phyloP scores from a whole-genome alignment of 169 alveolate species.

The Ichthyophthirius multifiliis region DNA sequence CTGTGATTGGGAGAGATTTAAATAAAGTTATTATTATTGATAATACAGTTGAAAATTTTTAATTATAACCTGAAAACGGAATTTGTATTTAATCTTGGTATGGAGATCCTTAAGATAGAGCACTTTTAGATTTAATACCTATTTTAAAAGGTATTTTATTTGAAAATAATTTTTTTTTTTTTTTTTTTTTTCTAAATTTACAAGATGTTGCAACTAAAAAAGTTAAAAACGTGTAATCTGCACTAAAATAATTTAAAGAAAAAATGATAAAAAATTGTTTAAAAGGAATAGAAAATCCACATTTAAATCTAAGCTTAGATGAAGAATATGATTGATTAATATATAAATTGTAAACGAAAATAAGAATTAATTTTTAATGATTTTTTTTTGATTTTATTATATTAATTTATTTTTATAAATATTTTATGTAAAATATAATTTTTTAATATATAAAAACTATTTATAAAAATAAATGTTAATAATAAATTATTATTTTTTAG shows the following conservation, averaged over 20 bases:
- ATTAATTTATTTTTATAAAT: too few relatives aligned
- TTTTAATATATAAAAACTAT: too few relatives aligned
- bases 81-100: conserved; percentile 81
- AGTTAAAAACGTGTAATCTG: conserved; percentile 60
- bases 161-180: neutral
- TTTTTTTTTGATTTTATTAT: too few relatives aligned
- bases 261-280: conserved; percentile 55
- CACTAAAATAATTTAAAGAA: conserved; percentile 61
- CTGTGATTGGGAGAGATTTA: conserved; percentile 76
- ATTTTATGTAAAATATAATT: too few relatives aligned
- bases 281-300: conserved; percentile 62
- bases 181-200: neutral
- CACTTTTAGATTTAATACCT: conserved; percentile 69
- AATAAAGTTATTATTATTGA: conserved; percentile 77
- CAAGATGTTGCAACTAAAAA: conserved; percentile 59
- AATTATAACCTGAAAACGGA: conserved; percentile 83
- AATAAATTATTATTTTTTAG: too few relatives aligned
- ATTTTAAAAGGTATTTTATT: conserved; percentile 47
- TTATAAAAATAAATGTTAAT: too few relatives aligned
- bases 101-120: conserved; percentile 78
- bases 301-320: neutral
- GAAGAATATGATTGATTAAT: too few relatives aligned
- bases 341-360: too few relatives aligned
- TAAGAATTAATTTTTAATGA: too few relatives aligned
- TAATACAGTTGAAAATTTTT: conserved; percentile 82